A percentile compares a stretch with the other conserved stretches of the same genome.
Conservation (phyloP, 257 asterid genomes). For the Solanum stenotomum region DNA sequence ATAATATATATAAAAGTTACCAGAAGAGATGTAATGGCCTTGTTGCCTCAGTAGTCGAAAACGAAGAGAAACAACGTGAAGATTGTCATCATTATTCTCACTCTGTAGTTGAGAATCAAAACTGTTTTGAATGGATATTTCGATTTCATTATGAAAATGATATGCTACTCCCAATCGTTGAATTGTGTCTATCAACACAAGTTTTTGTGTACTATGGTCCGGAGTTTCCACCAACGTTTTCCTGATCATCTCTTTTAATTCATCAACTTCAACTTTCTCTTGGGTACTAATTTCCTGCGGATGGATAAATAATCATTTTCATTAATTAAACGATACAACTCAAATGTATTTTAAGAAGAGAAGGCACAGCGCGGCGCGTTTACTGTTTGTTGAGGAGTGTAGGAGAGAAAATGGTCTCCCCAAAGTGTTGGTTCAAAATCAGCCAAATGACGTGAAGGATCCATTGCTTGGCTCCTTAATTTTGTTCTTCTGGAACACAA, state of each 20-base stretch:
- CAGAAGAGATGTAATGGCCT: neutral
- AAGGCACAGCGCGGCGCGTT: neutral
- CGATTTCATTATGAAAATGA: slow-evolving; percentile 11
- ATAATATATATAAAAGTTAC: neutral
- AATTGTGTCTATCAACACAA: neutral
- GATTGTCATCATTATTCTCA: neutral
- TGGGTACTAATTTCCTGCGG: neutral
- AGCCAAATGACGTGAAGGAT: neutral
- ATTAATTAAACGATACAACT: neutral
- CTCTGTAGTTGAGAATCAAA: neutral
- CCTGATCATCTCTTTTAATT: neutral
- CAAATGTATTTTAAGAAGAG: neutral
- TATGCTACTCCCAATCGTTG: slow-evolving; percentile 21
- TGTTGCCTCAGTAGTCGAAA: slow-evolving; percentile 14
- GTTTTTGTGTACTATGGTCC: neutral
- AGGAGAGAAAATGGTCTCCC: neutral
- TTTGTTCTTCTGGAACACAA: neutral
- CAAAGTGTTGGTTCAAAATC: neutral
- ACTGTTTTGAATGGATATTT: neutral
- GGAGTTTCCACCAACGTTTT: neutral
- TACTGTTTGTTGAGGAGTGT: neutral
- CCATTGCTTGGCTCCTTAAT: neutral
- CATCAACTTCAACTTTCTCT: neutral
- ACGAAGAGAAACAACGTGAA: slow-evolving; percentile 3
- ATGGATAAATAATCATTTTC: neutral